Base-by-base conservation (phyloP, 2,329 filamentous ascomycete species). In the Diplocarpon mali region DNA sequence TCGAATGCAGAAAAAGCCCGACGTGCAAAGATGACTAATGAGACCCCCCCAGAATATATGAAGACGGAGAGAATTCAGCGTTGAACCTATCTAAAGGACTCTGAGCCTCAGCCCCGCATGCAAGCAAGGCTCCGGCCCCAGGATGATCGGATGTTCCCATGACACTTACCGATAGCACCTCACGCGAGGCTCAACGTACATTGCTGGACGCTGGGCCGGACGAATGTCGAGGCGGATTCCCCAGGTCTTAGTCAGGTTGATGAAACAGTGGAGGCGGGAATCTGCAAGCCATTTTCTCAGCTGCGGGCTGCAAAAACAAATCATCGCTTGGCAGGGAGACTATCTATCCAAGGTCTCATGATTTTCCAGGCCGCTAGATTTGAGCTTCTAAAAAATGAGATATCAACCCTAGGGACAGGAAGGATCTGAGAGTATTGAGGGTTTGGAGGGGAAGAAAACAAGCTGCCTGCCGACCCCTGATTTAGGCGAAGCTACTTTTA, bases 241-340 rank as follows among this genome's bases (percentile, higher is more conserved):
- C 34, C 41, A 38, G 14, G 12, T 38, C 34, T 43, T 30, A 37
- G 28, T 20, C 4, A 34, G 13, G 34, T 5, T 5, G n/a, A 16
- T 43, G 35, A 38, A 43, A 43, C 41, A 16, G 41, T 36, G 41
- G 41, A 38, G 34, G 37, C 31, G 37, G 41, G 35, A 34, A 37
- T 43, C 34, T 16, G 35, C 41, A 43, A 37, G 34, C 41, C 41
- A 43, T 34, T 32, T n/a, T 30, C 37, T 43, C 41, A 43, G 34
- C 41, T 43, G 16, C 5, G 16, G 16, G n/a, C 28, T 20, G n/a
- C 12, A 27, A 15, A 24, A 27, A 32, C 9, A 15, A 27, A 3
- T 24, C 6, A 35, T 5, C 13, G 35, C 41, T 43, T 43, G 41
- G 41, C 40, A 17, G 11, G 28, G 35, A 32, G 10, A 5, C n/a